Evolutionary conservation across 441 rosid species (phyloP).

Genomic region (Gossypium davidsonii): DNA sequence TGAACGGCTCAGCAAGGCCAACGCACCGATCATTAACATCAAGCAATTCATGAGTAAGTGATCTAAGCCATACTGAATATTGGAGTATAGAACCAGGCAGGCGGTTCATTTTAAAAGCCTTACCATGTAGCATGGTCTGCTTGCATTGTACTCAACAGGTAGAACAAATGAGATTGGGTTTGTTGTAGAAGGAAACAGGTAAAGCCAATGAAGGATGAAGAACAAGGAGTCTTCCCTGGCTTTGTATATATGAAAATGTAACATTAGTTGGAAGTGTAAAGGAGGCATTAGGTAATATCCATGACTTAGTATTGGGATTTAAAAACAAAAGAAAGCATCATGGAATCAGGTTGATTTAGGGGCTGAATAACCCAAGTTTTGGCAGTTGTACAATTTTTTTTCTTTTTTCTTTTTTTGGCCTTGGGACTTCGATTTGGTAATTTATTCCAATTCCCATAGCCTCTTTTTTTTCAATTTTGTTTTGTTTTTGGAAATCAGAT

Average conservation of each 20-base stretch:
- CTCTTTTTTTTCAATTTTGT: not conserved
- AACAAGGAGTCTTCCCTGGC: constrained; percentile 16
- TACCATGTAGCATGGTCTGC: too few relatives aligned
- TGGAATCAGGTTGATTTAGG: constrained; percentile 27
- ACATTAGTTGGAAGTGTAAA: constrained; percentile 44
- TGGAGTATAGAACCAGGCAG: not conserved
- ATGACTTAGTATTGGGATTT: constrained; percentile 17
- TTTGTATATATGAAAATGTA: constrained; percentile 34
- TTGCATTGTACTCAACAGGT: too few relatives aligned
- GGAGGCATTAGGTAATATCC: constrained; percentile 20
- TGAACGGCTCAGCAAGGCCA: constrained; percentile 64
- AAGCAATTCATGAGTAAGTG: constrained; percentile 26
- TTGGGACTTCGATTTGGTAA: constrained; percentile 13
- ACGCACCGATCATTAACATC: constrained; percentile 38
- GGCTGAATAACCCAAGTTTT: constrained; percentile 24
- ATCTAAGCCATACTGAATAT: constrained; percentile 17
- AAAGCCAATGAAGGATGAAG: constrained; percentile 2
- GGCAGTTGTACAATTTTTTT: not conserved
- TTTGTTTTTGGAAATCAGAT: not conserved
- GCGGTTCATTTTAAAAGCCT: not conserved
- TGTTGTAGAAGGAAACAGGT: constrained; percentile 19
- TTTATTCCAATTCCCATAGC: constrained; percentile 12
- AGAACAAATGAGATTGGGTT: not conserved
- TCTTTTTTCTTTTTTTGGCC: not conserved
- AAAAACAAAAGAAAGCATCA: not conserved